Evolutionary conservation across 2,329 filamentous ascomycete genomes (phyloP).

Genomic region (Pyrenochaeta sp.): DNA sequence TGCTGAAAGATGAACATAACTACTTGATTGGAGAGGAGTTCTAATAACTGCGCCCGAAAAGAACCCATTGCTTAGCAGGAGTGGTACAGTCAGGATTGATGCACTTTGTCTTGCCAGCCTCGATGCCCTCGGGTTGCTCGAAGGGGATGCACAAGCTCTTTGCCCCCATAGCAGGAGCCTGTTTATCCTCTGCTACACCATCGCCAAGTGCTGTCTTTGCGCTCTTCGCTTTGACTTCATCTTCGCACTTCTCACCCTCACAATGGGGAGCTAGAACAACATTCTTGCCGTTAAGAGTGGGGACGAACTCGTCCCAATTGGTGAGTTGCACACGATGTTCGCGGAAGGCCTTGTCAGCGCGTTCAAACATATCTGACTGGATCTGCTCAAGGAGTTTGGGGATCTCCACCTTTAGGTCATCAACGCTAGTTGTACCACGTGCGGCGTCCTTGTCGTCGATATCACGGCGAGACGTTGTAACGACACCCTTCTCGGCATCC

Average conservation of each 20-base stretch:
- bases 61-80: slow-evolving; percentile 84
- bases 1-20: slow-evolving; percentile 19
- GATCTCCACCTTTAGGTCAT: slow-evolving; percentile 76
- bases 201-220: slow-evolving; percentile 74
- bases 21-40: neutral
- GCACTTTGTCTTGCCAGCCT: slow-evolving; percentile 86
- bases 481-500: slow-evolving; percentile 84
- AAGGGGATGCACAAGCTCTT: slow-evolving; percentile 83
- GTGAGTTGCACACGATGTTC: slow-evolving; percentile 82
- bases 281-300: slow-evolving; percentile 90
- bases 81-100: slow-evolving; percentile 84
- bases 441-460: slow-evolving; percentile 72
- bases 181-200: slow-evolving; percentile 78
- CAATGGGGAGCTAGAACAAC: slow-evolving; percentile 93
- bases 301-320: slow-evolving; percentile 90
- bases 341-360: slow-evolving; percentile 80
- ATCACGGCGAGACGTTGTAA: slow-evolving; percentile 88
- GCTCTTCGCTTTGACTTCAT: slow-evolving; percentile 92
- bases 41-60: slow-evolving; percentile 75
- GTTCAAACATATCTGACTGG: slow-evolving; percentile 79
- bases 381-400: slow-evolving; percentile 88
- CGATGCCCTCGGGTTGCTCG: slow-evolving; percentile 83
- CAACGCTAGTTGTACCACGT: slow-evolving; percentile 73
- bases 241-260: slow-evolving; percentile 83
- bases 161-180: slow-evolving; percentile 77